These are phyloP conservation scores for Fraxinus angustifolia DNA, from an alignment of 305 asterid species.

Conservation along the genomic window DNA sequence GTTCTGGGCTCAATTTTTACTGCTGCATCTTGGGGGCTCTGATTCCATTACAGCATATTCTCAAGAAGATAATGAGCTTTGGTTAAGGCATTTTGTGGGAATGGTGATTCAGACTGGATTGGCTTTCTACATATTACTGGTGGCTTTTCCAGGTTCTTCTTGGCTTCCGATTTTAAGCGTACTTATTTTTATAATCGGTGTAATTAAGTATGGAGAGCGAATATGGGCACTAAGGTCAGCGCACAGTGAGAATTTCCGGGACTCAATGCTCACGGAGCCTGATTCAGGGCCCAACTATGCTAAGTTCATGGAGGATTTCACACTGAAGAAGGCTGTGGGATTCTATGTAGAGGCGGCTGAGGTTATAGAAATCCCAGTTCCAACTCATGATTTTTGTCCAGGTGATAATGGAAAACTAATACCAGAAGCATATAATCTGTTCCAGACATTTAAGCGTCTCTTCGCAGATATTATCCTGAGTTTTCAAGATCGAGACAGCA, in stretches of 20 bases:
- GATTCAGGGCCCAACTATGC: slow-evolving; percentile 53
- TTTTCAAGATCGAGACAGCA: slow-evolving; percentile 42
- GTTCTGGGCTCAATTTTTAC: slow-evolving; percentile 57
- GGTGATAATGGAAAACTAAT: neutral
- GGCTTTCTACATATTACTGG: slow-evolving; percentile 31
- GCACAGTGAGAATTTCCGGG: slow-evolving; percentile 24
- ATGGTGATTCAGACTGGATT: slow-evolving; percentile 33
- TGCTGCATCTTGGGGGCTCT: slow-evolving; percentile 64
- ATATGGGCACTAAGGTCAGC: slow-evolving; percentile 33
- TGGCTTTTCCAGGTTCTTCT: slow-evolving; percentile 26
- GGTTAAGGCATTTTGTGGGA: slow-evolving; percentile 43
- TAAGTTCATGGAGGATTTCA: slow-evolving; percentile 42
- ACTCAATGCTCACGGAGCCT: slow-evolving; percentile 38
- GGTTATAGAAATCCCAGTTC: slow-evolving; percentile 32
- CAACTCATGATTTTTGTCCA: neutral
- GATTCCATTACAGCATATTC: slow-evolving; percentile 60
- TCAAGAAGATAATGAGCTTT: slow-evolving; percentile 54
- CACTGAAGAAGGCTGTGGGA: slow-evolving; percentile 38
- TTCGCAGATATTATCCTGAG: slow-evolving; percentile 55
- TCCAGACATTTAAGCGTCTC: slow-evolving; percentile 39
- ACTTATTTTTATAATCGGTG: slow-evolving; percentile 27
- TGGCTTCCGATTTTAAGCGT: slow-evolving; percentile 24
- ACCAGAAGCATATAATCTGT: slow-evolving; percentile 31
- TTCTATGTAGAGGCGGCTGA: slow-evolving; percentile 33
- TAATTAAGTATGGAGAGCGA: slow-evolving; percentile 44